Evolutionary conservation across 805 yeast genomes (phyloP), one percentile per base, ranked within the genome.

Genomic region (Pichia nanzhaoensis): DNA sequence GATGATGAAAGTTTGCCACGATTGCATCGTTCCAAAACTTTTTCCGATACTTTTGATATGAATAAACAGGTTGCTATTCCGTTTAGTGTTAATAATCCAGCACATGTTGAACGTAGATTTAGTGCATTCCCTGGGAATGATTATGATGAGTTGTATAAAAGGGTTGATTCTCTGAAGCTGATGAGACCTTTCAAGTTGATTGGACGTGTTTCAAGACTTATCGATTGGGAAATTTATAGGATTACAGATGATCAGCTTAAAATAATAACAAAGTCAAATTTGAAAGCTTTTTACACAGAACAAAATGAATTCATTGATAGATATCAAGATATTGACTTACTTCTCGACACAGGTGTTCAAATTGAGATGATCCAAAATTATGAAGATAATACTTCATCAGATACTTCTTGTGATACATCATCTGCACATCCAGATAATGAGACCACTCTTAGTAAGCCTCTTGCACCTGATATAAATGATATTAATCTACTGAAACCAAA

Each of bases 331-430:
- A 77, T 84, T 21, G 95, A 84, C 57, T 66, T 68, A 41, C 65
- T 84, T 42, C 67, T 84, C 38, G 93, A 83, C 55, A 75, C 86
- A 4, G 89, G 89, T 1, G 71, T 84, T 46, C 84, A 80, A 51
- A 70, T 73, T 48, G 68, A 74, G 37, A 80, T 84, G 80, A 69
- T 85, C 42, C 68, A 75, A 38, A 78, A 74, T 41, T 84, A 84
- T 54, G 78, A 75, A 3, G 68, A 52, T 32, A 50, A 55, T 21
- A 44, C 55, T 3, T 51, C 54, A 8, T 24, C 48, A 1, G 52
- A 42, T 13, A 40, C 36, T 8, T 27, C 65, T 27, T 70, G 67
- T 40, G 51, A 52, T 30, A 12, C 41, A 9, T 39, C 41, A 16
- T 10, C 13, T 38, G 31, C 10, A n/a, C 5, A 3, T 12, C 22